Evolutionary conservation across 768 basidiomycete genomes (phyloP).

Genomic region (Xanthoconium stramineum): DNA sequence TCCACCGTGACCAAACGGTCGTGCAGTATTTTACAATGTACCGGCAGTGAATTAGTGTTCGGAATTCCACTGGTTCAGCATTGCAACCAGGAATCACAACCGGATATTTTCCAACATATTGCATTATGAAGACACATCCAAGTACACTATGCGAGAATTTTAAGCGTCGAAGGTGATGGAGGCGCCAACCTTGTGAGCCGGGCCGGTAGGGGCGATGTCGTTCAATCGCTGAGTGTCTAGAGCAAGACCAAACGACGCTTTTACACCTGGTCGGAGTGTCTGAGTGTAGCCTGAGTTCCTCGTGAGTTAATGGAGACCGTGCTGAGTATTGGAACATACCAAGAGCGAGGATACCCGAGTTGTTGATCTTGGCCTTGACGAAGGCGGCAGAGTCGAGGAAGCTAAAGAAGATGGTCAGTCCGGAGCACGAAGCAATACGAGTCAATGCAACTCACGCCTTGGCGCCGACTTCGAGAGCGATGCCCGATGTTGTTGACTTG

Average conservation of each 20-base stretch:
- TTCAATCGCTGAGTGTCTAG: slow-evolving; percentile 92
- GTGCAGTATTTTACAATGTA: background rate
- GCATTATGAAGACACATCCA: slow-evolving; percentile 17
- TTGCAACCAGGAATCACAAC: background rate
- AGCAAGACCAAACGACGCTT: slow-evolving; percentile 89
- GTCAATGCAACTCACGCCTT: slow-evolving; percentile 67
- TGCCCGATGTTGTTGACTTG: slow-evolving; percentile 82
- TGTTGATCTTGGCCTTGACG: slow-evolving; percentile 99
- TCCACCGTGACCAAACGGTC: too few relatives aligned
- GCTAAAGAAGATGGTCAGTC: slow-evolving; percentile 31
- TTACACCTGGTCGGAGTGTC: slow-evolving; percentile 88
- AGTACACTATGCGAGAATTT: slow-evolving; percentile 27
- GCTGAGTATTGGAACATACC: slow-evolving; percentile 38
- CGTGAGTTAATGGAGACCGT: slow-evolving; percentile 3
- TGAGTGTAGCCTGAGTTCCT: slow-evolving; percentile 75
- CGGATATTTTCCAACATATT: background rate
- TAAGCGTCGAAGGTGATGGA: slow-evolving; percentile 72
- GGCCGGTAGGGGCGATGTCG: slow-evolving; percentile 58
- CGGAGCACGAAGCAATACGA: background rate
- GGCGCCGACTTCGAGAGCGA: slow-evolving; percentile 90
- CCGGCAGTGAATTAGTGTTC: background rate
- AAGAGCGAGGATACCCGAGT: slow-evolving; percentile 84
- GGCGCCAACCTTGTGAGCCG: slow-evolving; percentile 83
- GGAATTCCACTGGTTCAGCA: background rate
- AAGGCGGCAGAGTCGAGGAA: slow-evolving; percentile 87